These are phyloP conservation scores for Cerioporus squamosus DNA, from an alignment of 1,284 basidiomycete species.

Conservation along the genomic window DNA sequence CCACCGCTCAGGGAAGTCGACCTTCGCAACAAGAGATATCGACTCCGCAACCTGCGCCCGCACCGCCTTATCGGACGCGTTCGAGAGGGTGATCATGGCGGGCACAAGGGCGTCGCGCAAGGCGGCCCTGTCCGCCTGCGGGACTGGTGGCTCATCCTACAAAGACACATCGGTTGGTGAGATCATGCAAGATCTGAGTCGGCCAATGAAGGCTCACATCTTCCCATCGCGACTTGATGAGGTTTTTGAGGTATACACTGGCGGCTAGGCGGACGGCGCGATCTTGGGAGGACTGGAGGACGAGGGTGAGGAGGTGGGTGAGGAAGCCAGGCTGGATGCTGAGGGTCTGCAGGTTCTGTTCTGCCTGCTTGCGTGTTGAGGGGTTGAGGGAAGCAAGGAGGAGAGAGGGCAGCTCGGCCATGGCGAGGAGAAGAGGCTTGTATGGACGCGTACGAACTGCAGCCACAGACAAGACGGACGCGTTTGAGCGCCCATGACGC, in stretches of 20 bases:
- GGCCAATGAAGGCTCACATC: conserved; percentile 57
- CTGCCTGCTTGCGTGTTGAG: conserved; percentile 76
- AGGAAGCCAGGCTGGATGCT: conserved; percentile 83
- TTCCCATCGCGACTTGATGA: conserved; percentile 84
- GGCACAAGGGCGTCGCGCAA: conserved; percentile 77
- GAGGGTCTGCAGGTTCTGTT: conserved; percentile 70
- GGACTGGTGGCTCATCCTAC: conserved; percentile 67
- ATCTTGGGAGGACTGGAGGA: conserved; percentile 71
- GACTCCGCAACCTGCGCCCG: conserved; percentile 89
- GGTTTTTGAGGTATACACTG: conserved; percentile 89
- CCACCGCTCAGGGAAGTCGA: conserved; percentile 90
- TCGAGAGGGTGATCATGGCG: conserved; percentile 81
- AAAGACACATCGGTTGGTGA: conserved; percentile 16
- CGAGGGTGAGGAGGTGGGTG: conserved; percentile 69
- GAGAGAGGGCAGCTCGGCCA: conserved; percentile 70
- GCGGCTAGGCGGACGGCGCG: conserved; percentile 79
- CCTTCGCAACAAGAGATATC: conserved; percentile 84
- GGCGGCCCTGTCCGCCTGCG: conserved; percentile 68
- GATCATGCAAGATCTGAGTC: conserved; percentile 11
- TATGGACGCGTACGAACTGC: not conserved
- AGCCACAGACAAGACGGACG: conserved; percentile 8
- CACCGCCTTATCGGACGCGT: conserved; percentile 65
- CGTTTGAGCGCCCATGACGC: conserved; percentile 16
- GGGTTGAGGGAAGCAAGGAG: conserved; percentile 79
- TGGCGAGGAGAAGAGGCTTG: conserved; percentile 35